Evolutionary conservation across 2,329 filamentous ascomycete genomes (phyloP).

Genomic region (Pseudomassariella vexata): DNA sequence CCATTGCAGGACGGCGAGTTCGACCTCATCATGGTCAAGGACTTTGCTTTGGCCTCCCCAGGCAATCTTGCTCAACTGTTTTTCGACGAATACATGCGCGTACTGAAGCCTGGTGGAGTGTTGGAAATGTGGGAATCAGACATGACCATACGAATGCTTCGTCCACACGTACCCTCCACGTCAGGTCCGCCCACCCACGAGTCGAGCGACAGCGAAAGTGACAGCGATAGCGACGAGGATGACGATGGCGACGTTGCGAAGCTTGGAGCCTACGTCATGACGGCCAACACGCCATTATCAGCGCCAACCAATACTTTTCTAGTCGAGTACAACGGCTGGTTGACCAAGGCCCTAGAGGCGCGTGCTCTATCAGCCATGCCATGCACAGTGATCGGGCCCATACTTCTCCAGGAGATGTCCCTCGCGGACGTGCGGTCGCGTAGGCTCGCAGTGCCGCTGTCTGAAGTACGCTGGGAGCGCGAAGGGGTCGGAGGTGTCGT

Average conservation of each 20-base stretch:
- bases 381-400: constrained; percentile 70
- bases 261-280: constrained; percentile 77
- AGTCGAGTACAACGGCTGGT: constrained; percentile 78
- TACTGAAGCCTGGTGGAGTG: constrained; percentile 71
- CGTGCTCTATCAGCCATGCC: constrained; percentile 68
- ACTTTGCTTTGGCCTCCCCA: constrained; percentile 63
- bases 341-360: constrained; percentile 67
- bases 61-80: constrained; percentile 49
- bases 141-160: constrained; percentile 73
- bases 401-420: constrained; percentile 73
- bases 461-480: constrained; percentile 81
- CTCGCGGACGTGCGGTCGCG: constrained; percentile 66
- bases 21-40: constrained; percentile 84
- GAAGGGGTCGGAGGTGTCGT: constrained; percentile 62
- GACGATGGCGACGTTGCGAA: constrained; percentile 59
- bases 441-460: constrained; percentile 79
- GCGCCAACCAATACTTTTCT: constrained; percentile 76
- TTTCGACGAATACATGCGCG: constrained; percentile 68
- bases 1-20: constrained; percentile 78
- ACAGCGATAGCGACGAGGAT: constrained; percentile 29
- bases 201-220: constrained; percentile 18
- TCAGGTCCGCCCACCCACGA: constrained; percentile 13
- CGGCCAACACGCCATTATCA: constrained; percentile 75
- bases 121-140: constrained; percentile 90
- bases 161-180: constrained; percentile 64